Evolutionary conservation across 192 early-diverging fungal species (phyloP), one percentile per base, ranked within the genome.

Genomic region (Backusella liffmaniae): DNA sequence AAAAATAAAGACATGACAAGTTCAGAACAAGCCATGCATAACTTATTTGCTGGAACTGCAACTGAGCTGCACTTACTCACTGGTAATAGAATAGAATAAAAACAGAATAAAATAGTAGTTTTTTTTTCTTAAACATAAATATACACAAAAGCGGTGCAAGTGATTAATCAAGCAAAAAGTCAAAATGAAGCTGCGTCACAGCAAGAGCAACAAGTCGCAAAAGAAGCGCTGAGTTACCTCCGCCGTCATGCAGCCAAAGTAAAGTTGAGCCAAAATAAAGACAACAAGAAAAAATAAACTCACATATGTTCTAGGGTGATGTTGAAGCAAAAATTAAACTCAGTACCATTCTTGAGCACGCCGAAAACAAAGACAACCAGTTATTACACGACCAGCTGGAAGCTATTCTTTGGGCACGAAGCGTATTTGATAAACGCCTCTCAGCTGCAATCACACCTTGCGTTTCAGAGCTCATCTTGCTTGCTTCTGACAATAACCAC

Each of bases 291-390:
- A 29, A 73, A 29, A 73, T 3, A 73, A 62, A 26, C 44, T 34
- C n/a, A 72, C 26, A 29, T 6, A 26, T 71, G 1, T 53, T 36
- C 35, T 51, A 79, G 77, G 77, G 77, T 42, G 77, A 79, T 79
- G 73, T 79, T 13, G 77, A 79, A 23, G 77, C 77, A 56, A 79
- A 79, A 34, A 65, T 79, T 6, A 79, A 79, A 67, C 44, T 79
- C 4, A 70, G 73, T 41, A 79, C 73, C 0, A 66, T 79, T 15
- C 26, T 79, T 9, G 73, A 74, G 10, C 35, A 49, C 5, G 8
- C 30, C 23, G 62, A 42, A 4, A 18, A 26, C 32, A 51, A 29
- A 7, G 12, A 68, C 16, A 29, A 7, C 4, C 56, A 21, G 8
- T 35, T 46, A 26, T 12, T 34, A 32, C 13, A 16, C 13, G 79